Base-by-base conservation (phyloP, 306 rosid species). In the Sesbania bispinosa region DNA sequence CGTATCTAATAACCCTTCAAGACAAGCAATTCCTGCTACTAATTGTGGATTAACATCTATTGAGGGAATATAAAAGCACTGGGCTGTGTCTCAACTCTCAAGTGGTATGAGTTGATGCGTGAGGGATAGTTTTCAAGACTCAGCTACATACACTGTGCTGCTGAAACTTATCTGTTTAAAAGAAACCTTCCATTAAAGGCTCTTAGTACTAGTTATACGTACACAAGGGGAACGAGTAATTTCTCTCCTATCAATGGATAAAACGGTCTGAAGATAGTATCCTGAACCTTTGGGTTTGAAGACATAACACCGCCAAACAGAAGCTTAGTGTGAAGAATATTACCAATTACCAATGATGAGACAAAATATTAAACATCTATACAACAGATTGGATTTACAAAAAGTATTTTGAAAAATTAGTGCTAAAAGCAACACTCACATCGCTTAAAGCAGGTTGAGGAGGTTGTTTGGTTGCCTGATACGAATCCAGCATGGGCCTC, bases 401-500 rank as follows among this genome's bases (percentile, higher is more conserved):
- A 69, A 58, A 23, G 10, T 5, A 21, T 29, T 23, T 35, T n/a
- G n/a, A n/a, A 20, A 23, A 67, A 46, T 20, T 39, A 50, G 50
- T 14, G n/a, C 5, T 21, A 38, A 11, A 4, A 61, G 61, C 6
- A 50, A 62, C 26, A 81, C 98, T 93, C 78, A 93, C 98, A 78
- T 90, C 89, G 10, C 78, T 88, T 79, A 93, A 78, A 55, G 86
- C 91, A 74, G 97, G 91, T 66, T 76, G 99, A 24, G 97, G 96
- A 57, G 88, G 90, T 71, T 81, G 84, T 78, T 91, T 80, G 33
- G 97, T 63, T 30, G 88, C 80, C 77, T 86, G 89, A 73, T 82
- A 91, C 18, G 97, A 88, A 83, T 95, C 99, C 79, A 95, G 76
- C 15, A 91, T 86, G 43, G 99, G 99, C 75, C 99, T 89, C 58